These are phyloP conservation scores for Phytomonas sp. DNA, from an alignment of 208 protist genomes.

Conservation along the genomic window DNA sequence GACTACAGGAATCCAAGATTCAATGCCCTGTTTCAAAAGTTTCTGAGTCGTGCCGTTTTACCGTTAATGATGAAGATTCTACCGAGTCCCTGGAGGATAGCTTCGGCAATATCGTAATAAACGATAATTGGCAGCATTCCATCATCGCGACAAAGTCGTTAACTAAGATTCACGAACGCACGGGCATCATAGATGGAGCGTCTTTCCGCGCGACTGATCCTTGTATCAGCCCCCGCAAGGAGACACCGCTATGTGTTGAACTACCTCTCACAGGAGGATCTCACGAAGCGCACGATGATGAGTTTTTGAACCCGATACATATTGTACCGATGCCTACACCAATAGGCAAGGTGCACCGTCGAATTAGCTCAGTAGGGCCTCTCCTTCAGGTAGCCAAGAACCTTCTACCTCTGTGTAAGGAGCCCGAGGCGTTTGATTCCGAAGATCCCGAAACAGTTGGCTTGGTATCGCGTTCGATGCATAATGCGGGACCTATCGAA, in stretches of 20 bases:
- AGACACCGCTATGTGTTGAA: neutral
- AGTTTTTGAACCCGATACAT: neutral
- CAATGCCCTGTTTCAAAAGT: neutral
- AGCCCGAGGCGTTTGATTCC: neutral
- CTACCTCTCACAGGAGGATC: neutral
- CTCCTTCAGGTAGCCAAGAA: neutral
- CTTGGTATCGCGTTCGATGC: neutral
- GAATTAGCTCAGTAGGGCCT: neutral
- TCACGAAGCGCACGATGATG: neutral
- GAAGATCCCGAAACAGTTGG: neutral
- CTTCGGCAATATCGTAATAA: neutral
- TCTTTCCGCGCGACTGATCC: neutral
- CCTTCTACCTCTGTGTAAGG: neutral
- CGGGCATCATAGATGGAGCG: neutral
- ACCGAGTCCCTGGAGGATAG: neutral
- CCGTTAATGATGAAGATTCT: neutral
- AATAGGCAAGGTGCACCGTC: neutral
- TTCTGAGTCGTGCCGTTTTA: neutral
- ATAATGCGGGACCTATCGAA: neutral
- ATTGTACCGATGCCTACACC: neutral
- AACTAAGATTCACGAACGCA: neutral
- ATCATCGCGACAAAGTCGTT: neutral
- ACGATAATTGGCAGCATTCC: neutral
- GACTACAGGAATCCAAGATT: neutral
- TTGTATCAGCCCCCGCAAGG: neutral